Evolutionary conservation across 2,329 filamentous ascomycete species (phyloP).

Genomic region (Apiospora rasikravindrae): DNA sequence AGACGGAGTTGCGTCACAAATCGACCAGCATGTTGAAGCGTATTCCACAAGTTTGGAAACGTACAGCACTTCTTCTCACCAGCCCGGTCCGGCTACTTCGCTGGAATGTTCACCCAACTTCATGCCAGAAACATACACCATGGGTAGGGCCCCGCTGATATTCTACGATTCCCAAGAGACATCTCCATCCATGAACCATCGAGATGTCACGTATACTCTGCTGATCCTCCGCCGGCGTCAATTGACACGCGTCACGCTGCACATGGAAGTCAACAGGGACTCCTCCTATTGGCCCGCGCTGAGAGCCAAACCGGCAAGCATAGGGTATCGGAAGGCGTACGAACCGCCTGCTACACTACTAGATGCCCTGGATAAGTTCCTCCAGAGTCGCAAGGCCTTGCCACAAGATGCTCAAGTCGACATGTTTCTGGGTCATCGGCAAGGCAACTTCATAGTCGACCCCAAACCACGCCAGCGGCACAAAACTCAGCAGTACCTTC

Average conservation of each 20-base stretch:
- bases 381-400: neutral
- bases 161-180: neutral
- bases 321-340: neutral
- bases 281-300: neutral
- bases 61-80: neutral
- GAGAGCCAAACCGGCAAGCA: neutral
- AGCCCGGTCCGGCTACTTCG: neutral
- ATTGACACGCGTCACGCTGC: neutral
- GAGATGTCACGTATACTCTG: neutral
- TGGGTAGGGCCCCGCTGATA: neutral
- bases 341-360: neutral
- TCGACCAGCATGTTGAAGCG: neutral
- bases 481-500: neutral
- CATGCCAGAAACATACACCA: neutral
- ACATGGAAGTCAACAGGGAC: neutral
- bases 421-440: neutral
- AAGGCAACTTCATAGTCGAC: neutral
- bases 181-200: neutral
- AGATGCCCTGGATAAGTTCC: neutral
- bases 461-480: neutral
- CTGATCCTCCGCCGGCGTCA: neutral
- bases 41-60: neutral
- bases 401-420: neutral
- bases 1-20: neutral
- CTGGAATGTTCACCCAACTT: neutral